phyloP scores from a whole-genome alignment of 257 asterid species.

The Osmanthus fragrans region DNA sequence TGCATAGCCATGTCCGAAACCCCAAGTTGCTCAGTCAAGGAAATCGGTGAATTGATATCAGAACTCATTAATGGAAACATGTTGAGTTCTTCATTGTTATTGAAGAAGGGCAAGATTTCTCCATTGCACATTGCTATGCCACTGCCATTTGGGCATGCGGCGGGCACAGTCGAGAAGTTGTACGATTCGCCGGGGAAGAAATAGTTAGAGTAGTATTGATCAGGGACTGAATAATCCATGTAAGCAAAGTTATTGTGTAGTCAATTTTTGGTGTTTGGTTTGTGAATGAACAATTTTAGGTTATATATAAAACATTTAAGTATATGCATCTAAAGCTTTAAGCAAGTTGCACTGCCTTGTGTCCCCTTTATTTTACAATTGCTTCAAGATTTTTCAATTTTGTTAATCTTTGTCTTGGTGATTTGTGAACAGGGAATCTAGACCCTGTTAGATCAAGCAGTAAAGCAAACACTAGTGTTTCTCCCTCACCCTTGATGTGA shows the following conservation, averaged over 20 bases:
- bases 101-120: constrained; percentile 16
- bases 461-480: not conserved
- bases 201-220: constrained; percentile 43
- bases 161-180: constrained; percentile 17
- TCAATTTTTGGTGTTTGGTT: constrained; percentile 14
- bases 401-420: not conserved
- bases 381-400: not conserved
- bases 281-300: constrained; percentile 37
- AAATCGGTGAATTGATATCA: constrained; percentile 42
- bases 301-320: constrained; percentile 45
- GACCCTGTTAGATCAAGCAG: not conserved
- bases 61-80: constrained; percentile 31
- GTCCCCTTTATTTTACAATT: constrained; percentile 16
- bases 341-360: constrained; percentile 31
- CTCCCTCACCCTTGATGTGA: not conserved
- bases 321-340: constrained; percentile 12
- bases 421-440: not conserved
- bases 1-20: constrained; percentile 38
- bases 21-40: constrained; percentile 37
- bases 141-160: constrained; percentile 3
- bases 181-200: constrained; percentile 31
- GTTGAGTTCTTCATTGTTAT: constrained; percentile 4
- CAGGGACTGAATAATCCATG: constrained; percentile 56
- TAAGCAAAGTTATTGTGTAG: not conserved
- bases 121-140: constrained; percentile 2